Conservation (phyloP, 768 basidiomycete species). For the Chalciporus sphaerocephalus region DNA sequence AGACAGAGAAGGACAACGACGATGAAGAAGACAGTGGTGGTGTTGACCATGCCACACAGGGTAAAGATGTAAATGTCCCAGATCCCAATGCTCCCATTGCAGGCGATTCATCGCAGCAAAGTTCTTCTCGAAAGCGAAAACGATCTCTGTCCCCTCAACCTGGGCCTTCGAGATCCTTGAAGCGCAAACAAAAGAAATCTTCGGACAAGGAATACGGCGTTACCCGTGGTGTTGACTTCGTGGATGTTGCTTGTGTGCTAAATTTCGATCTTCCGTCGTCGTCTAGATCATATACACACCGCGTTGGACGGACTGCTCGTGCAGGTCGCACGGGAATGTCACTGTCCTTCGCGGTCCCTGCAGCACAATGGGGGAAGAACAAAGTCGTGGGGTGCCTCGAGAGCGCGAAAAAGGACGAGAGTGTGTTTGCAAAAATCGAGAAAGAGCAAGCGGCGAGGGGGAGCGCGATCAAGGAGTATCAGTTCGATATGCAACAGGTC, state of each 20-base stretch:
- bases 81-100: conserved; percentile 20
- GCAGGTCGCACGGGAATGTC: conserved; percentile 92
- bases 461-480: conserved; percentile 74
- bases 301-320: conserved; percentile 93
- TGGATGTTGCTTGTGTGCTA: conserved; percentile 94
- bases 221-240: conserved; percentile 93
- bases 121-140: conserved; percentile 52
- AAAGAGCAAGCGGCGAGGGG: conserved; percentile 61
- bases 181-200: conserved; percentile 48
- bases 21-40: conserved; percentile 40
- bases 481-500: conserved; percentile 93
- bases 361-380: conserved; percentile 64
- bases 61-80: conserved; percentile 34
- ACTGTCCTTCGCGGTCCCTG: conserved; percentile 80
- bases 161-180: conserved; percentile 38
- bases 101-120: conserved; percentile 1
- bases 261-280: conserved; percentile 97
- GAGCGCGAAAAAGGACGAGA: conserved; percentile 74
- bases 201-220: conserved; percentile 84
- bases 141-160: conserved; percentile 42
- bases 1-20: conserved; percentile 47
- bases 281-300: conserved; percentile 86
- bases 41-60: conserved; percentile 18
- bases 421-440: conserved; percentile 60
- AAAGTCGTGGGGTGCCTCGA: conserved; percentile 66